Evolutionary conservation across 768 basidiomycete genomes (phyloP), one percentile per base, ranked within the genome.

Genomic region (Suillus discolor): DNA sequence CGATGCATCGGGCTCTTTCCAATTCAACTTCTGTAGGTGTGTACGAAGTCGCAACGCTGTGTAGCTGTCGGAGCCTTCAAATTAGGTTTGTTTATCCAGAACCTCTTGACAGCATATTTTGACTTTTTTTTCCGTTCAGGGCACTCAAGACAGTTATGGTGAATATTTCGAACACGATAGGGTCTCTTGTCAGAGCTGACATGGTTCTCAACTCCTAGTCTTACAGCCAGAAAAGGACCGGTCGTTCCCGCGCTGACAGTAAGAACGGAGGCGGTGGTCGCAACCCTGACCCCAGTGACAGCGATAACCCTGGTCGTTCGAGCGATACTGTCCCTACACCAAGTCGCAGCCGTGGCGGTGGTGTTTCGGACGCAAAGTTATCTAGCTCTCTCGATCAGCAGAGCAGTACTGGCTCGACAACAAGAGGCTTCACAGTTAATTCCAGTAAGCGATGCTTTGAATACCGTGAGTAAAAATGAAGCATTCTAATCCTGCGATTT

Each of bases 21-120:
- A 93, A 93, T 71, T 86, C 88, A 36, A 93, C 91, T 15, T 93
- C 92, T 34, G 93, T 96, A 23, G 93, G 92, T 34, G 91, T 98
- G 53, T 98, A 98, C 74, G 96, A 97, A 75, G 95, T 97, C 12
- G 94, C 96, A 11, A 97, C 96, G 3, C 79, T 98, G 5, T 95
- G 94, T 73, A 92, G 88, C 68, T 93, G 91, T 74, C 87, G 93
- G 68, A 91, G 92, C 73, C 80, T 98, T 65, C 96, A 97, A 73
- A 94, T 97, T 70, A 83, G 96, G 89, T 91, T 77, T 60, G 86
- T 83, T 64, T 70, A 67, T 65, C 64, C 63, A 70, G 64, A 7
- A 69, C 71, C 73, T 51, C 57, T 62, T 44, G 47, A 34, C 53
- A 60, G 36, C 36, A 67, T 66, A 13, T 65, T 62, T 62, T 60